Evolutionary conservation across 129 eudicot genomes (phyloP), one percentile per base, ranked within the genome.

Genomic region (Glebionis coronaria): DNA sequence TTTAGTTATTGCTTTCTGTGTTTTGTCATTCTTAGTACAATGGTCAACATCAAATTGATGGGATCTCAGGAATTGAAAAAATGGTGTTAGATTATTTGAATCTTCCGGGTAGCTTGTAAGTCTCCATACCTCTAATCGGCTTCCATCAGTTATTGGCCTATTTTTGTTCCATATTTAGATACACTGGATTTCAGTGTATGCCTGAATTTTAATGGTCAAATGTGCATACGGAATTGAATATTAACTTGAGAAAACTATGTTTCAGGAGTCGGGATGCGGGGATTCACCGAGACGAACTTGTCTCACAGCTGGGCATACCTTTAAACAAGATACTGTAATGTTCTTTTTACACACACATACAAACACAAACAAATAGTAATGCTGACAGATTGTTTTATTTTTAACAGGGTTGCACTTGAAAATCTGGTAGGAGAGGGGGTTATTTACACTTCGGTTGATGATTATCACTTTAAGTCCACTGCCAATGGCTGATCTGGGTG

Each of bases 211-310:
- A 59, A 28, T 47, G 68, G 9, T 10, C 19, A 60, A 4, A 54
- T 35, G 38, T 23, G 25, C 25, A 23, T 23, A 23, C 2, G 54
- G 42, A 23, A 21, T 45, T 64, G 8, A 25, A 44, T 7, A 45
- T 15, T 58, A 61, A 61, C 16, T 16, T 16, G 38, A 67, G 54
- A 60, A 6, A 31, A 25, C 38, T 68, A 6, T 40, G n/a, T 45
- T 78, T 63, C 81, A 91, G 97, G 66, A 63, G 79, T 27, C 82
- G 80, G 72, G 92, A 84, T 46, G 18, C n/a, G 23, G 97, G 97
- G 59, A 86, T 91, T 12, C 93, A 91, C 71, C 69, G 56, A 68
- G 71, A 88, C 51, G 88, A 81, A 76, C 73, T 91, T 66, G 95
- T 71, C 18, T 52, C 23, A 68, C 77, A 75, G 28, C 79, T 87